A percentile compares a stretch with the other conserved stretches of the same genome.
Conservation (phyloP, 2,329 filamentous ascomycete genomes). For the Xylaria sp. region DNA sequence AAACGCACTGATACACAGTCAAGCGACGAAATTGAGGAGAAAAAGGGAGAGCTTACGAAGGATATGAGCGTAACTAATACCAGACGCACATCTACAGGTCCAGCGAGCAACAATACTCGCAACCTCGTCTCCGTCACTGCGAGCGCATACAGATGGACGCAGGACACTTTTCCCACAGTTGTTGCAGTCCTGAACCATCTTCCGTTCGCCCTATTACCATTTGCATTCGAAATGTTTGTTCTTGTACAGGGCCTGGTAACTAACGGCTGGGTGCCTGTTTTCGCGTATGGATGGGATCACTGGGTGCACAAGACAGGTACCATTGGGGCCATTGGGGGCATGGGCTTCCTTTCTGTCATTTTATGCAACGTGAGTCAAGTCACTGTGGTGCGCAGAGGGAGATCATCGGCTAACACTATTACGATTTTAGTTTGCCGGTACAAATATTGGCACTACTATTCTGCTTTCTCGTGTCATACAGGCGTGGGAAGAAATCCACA, state of each 20-base stretch:
- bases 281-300: constrained; percentile 78
- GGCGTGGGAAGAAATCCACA: constrained; percentile 72
- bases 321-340: constrained; percentile 74
- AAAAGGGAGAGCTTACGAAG: neutral
- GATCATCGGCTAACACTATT: neutral
- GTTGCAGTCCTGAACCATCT: constrained; percentile 73
- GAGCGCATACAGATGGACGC: constrained; percentile 66
- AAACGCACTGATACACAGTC: constrained; percentile 32
- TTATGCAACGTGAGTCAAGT: constrained; percentile 73
- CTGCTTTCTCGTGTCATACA: constrained; percentile 77
- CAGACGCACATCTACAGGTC: neutral
- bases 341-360: constrained; percentile 77
- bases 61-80: neutral
- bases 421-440: constrained; percentile 73
- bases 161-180: constrained; percentile 77
- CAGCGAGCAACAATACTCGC: constrained; percentile 37
- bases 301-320: constrained; percentile 78
- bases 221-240: constrained; percentile 79
- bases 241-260: constrained; percentile 78
- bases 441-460: constrained; percentile 81
- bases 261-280: constrained; percentile 79
- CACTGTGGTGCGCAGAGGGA: neutral
- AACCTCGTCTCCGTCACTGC: constrained; percentile 65
- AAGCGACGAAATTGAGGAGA: constrained; percentile 18
- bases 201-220: constrained; percentile 75